phyloP scores from a whole-genome alignment of 179 eudicot species.

The Corrigiola litoralis region DNA sequence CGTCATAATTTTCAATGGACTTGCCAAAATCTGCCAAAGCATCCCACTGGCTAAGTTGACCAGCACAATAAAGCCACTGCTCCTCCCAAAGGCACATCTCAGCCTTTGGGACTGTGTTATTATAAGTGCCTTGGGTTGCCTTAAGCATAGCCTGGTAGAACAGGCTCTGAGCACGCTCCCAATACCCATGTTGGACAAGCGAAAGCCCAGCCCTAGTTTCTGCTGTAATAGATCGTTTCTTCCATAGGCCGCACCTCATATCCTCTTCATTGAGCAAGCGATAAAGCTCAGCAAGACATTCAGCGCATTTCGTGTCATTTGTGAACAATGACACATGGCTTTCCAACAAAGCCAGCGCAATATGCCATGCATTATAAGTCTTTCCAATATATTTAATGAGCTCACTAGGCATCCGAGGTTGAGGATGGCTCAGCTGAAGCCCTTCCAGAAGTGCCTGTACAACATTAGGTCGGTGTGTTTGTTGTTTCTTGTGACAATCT shows the following conservation, averaged over 20 bases:
- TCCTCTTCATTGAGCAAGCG: constrained; percentile 98
- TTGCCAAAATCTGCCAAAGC: constrained; percentile 92
- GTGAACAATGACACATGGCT: constrained; percentile 93
- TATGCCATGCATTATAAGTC: constrained; percentile 99
- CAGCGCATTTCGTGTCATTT: constrained; percentile 90
- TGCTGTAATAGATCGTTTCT: constrained; percentile 88
- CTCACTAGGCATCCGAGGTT: constrained; percentile 99
- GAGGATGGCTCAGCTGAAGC: constrained; percentile 97
- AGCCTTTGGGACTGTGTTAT: constrained; percentile 93
- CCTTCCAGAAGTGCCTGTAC: constrained; percentile 99
- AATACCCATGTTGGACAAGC: constrained; percentile 98
- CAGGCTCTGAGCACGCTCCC: constrained; percentile 97
- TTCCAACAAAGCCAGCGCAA: constrained; percentile 85
- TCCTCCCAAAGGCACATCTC: constrained; percentile 99
- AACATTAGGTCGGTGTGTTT: constrained; percentile 89
- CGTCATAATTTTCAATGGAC: constrained; percentile 85
- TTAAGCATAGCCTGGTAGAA: constrained; percentile 97
- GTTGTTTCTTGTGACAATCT: constrained; percentile 96
- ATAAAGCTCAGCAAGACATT: constrained; percentile 97
- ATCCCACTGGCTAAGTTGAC: constrained; percentile 98
- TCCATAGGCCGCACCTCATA: constrained; percentile 99
- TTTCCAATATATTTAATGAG: constrained; percentile 97
- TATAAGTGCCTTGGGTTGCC: constrained; percentile 98
- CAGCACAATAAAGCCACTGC: constrained; percentile 96
- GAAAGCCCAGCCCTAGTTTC: constrained; percentile 97